phyloP scores from a whole-genome alignment of 2,329 filamentous ascomycete genomes.

The Colletotrichum navitas region DNA sequence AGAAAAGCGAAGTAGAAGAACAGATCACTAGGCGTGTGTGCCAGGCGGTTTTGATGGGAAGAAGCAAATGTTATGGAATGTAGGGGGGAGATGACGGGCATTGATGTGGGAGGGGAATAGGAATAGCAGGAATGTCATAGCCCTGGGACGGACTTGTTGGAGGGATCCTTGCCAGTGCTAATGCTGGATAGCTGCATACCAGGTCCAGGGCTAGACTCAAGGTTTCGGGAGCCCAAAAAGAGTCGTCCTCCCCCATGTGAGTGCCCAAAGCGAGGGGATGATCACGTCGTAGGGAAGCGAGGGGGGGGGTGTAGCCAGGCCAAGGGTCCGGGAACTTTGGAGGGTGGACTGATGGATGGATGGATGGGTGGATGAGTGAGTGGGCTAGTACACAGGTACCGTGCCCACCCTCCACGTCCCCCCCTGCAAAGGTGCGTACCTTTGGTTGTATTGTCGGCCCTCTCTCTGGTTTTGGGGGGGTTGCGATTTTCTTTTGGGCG shows the following conservation, averaged over 20 bases:
- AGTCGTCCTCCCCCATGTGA: constrained; percentile 32
- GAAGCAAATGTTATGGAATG: constrained; percentile 40
- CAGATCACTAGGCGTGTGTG: constrained; percentile 33
- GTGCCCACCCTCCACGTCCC: constrained; percentile 21
- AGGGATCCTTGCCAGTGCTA: constrained; percentile 39
- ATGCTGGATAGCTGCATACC: constrained; percentile 43
- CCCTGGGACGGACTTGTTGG: constrained; percentile 40
- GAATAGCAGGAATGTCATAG: constrained; percentile 42
- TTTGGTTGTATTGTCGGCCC: constrained; percentile 15
- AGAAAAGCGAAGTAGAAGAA: constrained; percentile 10
- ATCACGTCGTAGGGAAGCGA: constrained; percentile 39
- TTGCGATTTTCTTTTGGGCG: constrained; percentile 18
- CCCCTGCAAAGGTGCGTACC: constrained; percentile 33
- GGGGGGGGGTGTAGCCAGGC: constrained; percentile 18
- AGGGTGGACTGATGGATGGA: constrained; percentile 18
- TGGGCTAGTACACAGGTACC: neutral
- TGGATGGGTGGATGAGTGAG: constrained; percentile 1
- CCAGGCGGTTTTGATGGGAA: constrained; percentile 39
- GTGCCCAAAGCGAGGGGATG: constrained; percentile 42
- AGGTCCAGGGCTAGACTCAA: constrained; percentile 43
- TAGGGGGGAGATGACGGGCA: constrained; percentile 43
- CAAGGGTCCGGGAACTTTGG: constrained; percentile 40
- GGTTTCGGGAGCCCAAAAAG: constrained; percentile 42
- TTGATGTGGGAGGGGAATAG: constrained; percentile 38
- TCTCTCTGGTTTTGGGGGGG: neutral